Percentiles rank a stretch among this genome's conserved stretches.
These are phyloP conservation scores for Daldinia decipiens DNA, from an alignment of 495 filamentous ascomycete species.

Conservation along the genomic window DNA sequence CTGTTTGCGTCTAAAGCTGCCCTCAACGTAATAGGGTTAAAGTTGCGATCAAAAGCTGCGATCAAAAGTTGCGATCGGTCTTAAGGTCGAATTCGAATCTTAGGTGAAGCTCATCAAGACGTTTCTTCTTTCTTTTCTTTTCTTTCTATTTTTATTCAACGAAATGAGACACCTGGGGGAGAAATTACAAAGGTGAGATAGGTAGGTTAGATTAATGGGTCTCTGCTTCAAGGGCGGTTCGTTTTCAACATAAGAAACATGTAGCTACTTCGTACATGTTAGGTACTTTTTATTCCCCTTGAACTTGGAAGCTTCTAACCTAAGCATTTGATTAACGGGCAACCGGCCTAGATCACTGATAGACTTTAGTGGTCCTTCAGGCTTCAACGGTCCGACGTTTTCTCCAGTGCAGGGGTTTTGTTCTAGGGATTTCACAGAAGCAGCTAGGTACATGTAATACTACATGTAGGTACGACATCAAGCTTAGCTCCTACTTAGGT, in stretches of 20 bases:
- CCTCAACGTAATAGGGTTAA: constrained; percentile 8
- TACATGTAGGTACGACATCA: too few relatives aligned
- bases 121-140: constrained; percentile 11
- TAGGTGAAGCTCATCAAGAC: constrained; percentile 15
- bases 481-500: too few relatives aligned
- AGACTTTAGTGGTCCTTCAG: constrained; percentile 35
- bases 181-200: constrained; percentile 17
- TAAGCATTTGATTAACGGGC: constrained; percentile 27
- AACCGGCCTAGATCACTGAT: constrained; percentile 19
- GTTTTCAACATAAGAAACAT: constrained; percentile 26
- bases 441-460: too few relatives aligned
- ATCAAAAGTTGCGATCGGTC: constrained; percentile 37
- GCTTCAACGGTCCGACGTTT: constrained; percentile 46
- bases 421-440: neutral
- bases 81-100: constrained; percentile 25
- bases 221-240: constrained; percentile 22
- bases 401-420: constrained; percentile 28
- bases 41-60: constrained; percentile 31
- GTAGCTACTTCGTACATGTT: constrained; percentile 4
- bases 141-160: constrained; percentile 15
- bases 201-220: constrained; percentile 10
- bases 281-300: constrained; percentile 40
- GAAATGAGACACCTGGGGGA: constrained; percentile 21
- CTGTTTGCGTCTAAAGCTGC: constrained; percentile 14
- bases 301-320: too few relatives aligned